These are phyloP conservation scores for Quercus bicolor DNA, from an alignment of 306 rosid species.

Conservation along the genomic window DNA sequence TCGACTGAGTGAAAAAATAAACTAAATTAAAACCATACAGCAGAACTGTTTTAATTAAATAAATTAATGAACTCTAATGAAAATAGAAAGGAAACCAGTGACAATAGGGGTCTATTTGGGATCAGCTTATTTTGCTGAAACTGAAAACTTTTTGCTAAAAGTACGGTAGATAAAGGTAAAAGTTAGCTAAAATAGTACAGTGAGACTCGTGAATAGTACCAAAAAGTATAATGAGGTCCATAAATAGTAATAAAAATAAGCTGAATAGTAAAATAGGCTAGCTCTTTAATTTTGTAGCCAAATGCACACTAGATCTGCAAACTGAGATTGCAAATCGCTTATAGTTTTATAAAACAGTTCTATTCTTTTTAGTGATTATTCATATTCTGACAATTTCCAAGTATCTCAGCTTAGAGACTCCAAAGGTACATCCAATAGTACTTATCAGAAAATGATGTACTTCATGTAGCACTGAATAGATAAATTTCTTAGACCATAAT, in stretches of 20 bases:
- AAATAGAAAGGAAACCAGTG: neutral
- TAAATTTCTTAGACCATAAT: neutral
- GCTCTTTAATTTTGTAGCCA: too few relatives aligned
- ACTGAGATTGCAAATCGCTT: neutral
- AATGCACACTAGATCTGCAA: neutral
- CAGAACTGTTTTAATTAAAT: neutral
- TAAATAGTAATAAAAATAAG: too few relatives aligned
- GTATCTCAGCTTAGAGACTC: neutral
- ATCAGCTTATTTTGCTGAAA: too few relatives aligned
- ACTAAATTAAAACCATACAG: neutral
- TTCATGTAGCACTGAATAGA: neutral
- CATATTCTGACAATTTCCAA: neutral
- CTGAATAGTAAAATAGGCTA: too few relatives aligned
- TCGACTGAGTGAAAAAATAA: slow-evolving; percentile 41
- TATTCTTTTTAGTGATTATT: neutral
- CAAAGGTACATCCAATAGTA: neutral
- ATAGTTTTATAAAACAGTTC: neutral
- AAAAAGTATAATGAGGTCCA: too few relatives aligned
- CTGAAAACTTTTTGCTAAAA: too few relatives aligned
- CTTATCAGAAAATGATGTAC: neutral
- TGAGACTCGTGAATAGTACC: accelerated
- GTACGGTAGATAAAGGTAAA: too few relatives aligned
- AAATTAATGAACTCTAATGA: neutral
- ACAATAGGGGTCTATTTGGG: neutral
- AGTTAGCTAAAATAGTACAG: too few relatives aligned